phyloP scores from a whole-genome alignment of 1,284 basidiomycete genomes.

The Ceratobasidium sp. region DNA sequence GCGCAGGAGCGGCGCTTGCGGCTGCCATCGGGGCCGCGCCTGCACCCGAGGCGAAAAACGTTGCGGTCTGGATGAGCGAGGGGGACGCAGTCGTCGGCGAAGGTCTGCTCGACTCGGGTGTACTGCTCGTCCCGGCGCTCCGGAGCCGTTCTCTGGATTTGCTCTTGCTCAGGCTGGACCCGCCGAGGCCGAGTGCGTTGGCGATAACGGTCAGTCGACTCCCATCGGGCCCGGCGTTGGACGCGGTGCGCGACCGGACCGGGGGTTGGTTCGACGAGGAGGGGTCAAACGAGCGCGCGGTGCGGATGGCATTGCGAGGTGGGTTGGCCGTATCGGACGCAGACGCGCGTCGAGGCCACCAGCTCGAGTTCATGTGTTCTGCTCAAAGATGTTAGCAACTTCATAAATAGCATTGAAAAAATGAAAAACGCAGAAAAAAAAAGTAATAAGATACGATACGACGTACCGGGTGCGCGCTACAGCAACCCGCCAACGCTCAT shows the following conservation, averaged over 20 bases:
- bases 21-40: too few species aligned
- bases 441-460: too few species aligned
- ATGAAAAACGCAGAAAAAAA: not conserved
- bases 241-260: slow-evolving; percentile 10
- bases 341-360: slow-evolving; percentile 22
- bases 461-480: not conserved
- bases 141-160: slow-evolving; percentile 25
- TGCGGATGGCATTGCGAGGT: slow-evolving; percentile 10
- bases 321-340: slow-evolving; percentile 29
- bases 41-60: slow-evolving; percentile 18
- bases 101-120: slow-evolving; percentile 1
- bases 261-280: not conserved
- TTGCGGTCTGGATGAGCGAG: slow-evolving; percentile 5
- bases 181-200: slow-evolving; percentile 8
- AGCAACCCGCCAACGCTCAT: not conserved
- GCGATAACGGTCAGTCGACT: slow-evolving; percentile 3
- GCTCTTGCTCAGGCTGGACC: not conserved
- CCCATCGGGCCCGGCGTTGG: not conserved
- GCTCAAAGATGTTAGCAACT: slow-evolving; percentile 4
- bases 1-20: too few species aligned
- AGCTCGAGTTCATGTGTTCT: slow-evolving; percentile 24
- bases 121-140: not conserved
- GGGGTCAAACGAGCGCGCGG: slow-evolving; percentile 22
- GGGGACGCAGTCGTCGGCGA: slow-evolving; percentile 3
- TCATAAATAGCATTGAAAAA: too few species aligned